Evolutionary conservation across 129 eudicot genomes (phyloP), one percentile per base, ranked within the genome.

Genomic region (Centaurea solstitialis): DNA sequence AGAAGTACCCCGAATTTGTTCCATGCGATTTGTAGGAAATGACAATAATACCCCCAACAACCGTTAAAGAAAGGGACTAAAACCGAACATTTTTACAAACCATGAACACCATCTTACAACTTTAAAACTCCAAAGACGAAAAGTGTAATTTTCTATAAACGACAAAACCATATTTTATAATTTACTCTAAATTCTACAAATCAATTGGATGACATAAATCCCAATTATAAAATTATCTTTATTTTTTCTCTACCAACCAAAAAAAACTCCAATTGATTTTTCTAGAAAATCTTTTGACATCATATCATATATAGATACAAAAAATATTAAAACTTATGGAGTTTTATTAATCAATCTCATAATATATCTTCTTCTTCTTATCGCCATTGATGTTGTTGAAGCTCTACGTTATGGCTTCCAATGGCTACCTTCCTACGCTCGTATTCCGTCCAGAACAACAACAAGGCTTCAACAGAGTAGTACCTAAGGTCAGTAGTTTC

Each of bases 391-490:
- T 77, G 85, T 69, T 85, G 79, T 69, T 85, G 79, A 86, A 87
- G 85, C 83, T 85, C 17, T 87, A 83, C 80, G 76, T 86, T 66
- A 86, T 93, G 97, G 93, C 93, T 78, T 87, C 97, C 50, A 87
- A 83, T 82, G 93, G 93, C 0, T 88, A 77, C 80, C 90, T 82
- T 66, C 91, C 86, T 73, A 88, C 88, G 21, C 82, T 88, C 78
- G 81, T 77, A 24, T 78, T 80, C 61, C 73, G 79, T 62, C 86
- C 86, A 18, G 91, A 91, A 72, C 89, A 81, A 18, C 90, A 91
- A 72, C 89, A 81, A 73, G 71, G 74, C 26, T 68, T 74, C 9
- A 75, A 61, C 68, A 82, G 84, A 85, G 39, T 70, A 85, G 33
- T 70, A 20, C 83, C 87, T 0, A 83, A 93, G 93, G 97, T 93